phyloP scores from a whole-genome alignment of 1,284 basidiomycete genomes.

The Agroathelia rolfsii region DNA sequence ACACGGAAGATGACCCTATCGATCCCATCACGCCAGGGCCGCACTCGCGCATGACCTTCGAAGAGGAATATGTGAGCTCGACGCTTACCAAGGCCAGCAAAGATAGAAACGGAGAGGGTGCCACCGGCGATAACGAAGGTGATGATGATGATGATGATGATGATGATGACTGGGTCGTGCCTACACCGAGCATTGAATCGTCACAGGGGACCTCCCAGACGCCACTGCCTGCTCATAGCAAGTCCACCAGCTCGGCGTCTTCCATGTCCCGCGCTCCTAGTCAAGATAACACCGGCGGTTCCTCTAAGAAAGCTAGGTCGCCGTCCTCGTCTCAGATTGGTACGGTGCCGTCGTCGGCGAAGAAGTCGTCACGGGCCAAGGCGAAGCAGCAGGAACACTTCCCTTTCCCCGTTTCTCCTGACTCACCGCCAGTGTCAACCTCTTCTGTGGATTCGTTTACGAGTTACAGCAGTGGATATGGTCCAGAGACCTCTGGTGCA shows the following conservation, averaged over 20 bases:
- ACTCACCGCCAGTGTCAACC: constrained; percentile 13
- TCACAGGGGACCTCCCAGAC: not conserved
- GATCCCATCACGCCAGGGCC: constrained; percentile 58
- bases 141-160: too few species aligned
- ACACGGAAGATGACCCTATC: constrained; percentile 59
- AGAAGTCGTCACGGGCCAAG: constrained; percentile 20
- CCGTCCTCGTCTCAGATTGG: too few species aligned
- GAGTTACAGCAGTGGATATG: constrained; percentile 20
- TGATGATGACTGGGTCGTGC: too few species aligned
- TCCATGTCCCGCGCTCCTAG: too few species aligned
- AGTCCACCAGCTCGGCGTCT: too few species aligned
- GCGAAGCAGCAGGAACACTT: constrained; percentile 13
- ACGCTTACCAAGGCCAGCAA: constrained; percentile 20
- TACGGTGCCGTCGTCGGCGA: constrained; percentile 47
- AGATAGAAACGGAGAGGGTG: constrained; percentile 27
- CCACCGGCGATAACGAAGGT: constrained; percentile 30
- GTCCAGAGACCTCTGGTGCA: too few species aligned
- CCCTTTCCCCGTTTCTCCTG: constrained; percentile 7
- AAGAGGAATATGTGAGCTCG: constrained; percentile 14
- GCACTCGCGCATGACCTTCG: constrained; percentile 31
- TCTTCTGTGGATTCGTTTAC: constrained; percentile 20
- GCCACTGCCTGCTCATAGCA: constrained; percentile 54
- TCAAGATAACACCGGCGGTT: too few species aligned
- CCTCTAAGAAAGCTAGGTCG: too few species aligned
- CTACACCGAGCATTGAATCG: constrained; percentile 20